Evolutionary conservation across 805 yeast genomes (phyloP).

Genomic region (Hanseniaspora nectarophila): DNA sequence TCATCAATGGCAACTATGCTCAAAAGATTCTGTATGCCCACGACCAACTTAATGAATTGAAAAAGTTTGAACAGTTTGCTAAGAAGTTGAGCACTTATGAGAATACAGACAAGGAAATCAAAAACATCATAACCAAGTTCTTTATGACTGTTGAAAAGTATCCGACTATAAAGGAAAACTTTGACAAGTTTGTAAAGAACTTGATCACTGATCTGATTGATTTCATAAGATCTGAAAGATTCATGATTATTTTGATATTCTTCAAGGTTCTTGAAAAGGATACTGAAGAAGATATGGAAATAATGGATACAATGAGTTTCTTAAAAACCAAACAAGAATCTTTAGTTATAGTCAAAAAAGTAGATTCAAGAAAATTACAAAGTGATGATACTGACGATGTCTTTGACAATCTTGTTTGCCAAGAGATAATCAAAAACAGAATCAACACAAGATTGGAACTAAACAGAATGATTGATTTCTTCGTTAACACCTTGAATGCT

Average conservation of each 20-base stretch:
- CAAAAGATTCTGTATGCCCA: background rate
- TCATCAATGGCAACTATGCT: background rate
- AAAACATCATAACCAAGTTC: background rate
- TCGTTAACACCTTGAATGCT: constrained; percentile 45
- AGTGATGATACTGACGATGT: constrained; percentile 21
- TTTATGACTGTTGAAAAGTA: background rate
- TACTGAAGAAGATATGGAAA: constrained; percentile 53
- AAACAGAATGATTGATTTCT: constrained; percentile 51
- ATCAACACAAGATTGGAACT: constrained; percentile 34
- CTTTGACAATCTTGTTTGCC: constrained; percentile 26
- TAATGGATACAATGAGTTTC: background rate
- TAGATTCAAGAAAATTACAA: background rate
- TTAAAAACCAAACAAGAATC: constrained; percentile 8
- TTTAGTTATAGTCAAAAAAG: background rate
- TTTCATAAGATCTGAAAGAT: constrained; percentile 55
- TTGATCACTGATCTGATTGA: constrained; percentile 64
- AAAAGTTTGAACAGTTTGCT: constrained; percentile 4
- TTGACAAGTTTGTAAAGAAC: constrained; percentile 52
- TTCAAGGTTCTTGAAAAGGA: constrained; percentile 73
- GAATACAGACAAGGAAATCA: background rate
- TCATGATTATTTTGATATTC: constrained; percentile 53
- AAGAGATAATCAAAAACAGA: constrained; percentile 34
- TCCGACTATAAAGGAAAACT: constrained; percentile 27
- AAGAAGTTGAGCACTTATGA: background rate
- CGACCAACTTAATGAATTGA: background rate